A percentile compares a stretch with the other conserved stretches of the same genome.
Conservation (phyloP, 2,329 filamentous ascomycete species). For the Fusarium paranaense region DNA sequence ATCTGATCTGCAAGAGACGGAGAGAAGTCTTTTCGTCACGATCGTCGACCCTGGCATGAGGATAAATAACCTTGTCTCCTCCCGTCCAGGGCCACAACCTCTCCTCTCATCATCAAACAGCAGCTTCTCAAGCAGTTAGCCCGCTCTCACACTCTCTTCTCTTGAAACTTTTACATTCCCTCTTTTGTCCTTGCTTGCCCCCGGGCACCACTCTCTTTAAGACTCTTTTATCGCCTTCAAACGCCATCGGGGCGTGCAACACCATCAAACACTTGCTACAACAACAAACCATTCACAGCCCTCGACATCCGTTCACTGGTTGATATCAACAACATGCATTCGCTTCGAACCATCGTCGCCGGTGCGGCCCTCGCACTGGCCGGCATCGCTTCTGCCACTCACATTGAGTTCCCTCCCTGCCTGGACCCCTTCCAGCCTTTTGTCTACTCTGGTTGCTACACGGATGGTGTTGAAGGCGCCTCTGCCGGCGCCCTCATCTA, state of each 20-base stretch:
- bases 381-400: constrained; percentile 53
- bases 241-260: constrained; percentile 12
- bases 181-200: constrained; percentile 14
- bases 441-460: constrained; percentile 61
- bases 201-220: constrained; percentile 40
- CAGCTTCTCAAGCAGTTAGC: constrained; percentile 40
- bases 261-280: constrained; percentile 10
- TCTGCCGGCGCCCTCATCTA: constrained; percentile 55
- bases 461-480: constrained; percentile 48
- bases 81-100: background rate
- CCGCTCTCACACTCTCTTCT: constrained; percentile 35
- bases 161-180: constrained; percentile 19
- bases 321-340: constrained; percentile 33
- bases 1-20: constrained; percentile 1
- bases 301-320: constrained; percentile 24
- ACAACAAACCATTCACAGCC: constrained; percentile 21
- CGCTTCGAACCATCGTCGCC: constrained; percentile 46
- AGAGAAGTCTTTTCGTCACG: background rate
- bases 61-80: constrained; percentile 40
- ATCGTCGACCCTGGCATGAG: background rate
- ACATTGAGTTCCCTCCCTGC: constrained; percentile 59
- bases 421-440: constrained; percentile 59
- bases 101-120: constrained; percentile 30
- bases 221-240: constrained; percentile 23
- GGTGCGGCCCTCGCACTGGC: constrained; percentile 54